Evolutionary conservation across 805 yeast genomes (phyloP), one percentile per base, ranked within the genome.

Genomic region (Komagataella pseudopastoris): DNA sequence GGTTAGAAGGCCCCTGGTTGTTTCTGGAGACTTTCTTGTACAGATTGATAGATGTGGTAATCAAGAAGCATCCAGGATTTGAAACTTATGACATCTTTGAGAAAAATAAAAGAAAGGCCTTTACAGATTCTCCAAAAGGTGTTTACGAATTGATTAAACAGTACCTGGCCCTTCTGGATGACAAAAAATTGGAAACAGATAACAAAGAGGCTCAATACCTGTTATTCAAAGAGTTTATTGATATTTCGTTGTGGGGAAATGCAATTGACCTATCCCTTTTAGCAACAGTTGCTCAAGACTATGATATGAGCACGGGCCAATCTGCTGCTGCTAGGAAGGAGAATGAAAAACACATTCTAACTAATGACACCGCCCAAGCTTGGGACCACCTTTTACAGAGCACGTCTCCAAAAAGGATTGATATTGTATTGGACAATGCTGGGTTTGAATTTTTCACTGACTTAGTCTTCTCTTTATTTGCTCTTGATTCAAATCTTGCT

Each of bases 381-480:
- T 95, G 90, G 91, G 57, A 68, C 0, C 66, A 71, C 20, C 61
- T 82, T 49, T 45, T 56, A 5, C 54, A 57, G 3, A 53, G 59
- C 6, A 59, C 64, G 49, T 56, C 62, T 6, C 60, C 69, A 14
- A 71, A 73, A 52, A 72, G 90, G 53, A 74, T 90, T 52, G 96
- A 91, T 63, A 74, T 90, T 60, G 87, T 91, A 10, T 74, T 91
- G 55, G 98, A 90, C 68, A 91, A 91, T 66, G 81, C 96, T 10
- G 99, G 99, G 0, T 93, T 93, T 63, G 99, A 93, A 68, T 76
- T 93, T 48, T 93, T 81, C 63, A 85, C 95, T n/a, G 96, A 89
- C 62, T 66, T 88, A 58, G 70, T 83, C 53, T 68, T 85, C 46
- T 71, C 83, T 2, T 65, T 85, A 48, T 83, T 85, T 63, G 60